Conservation (phyloP, 192 early-diverging fungal genomes). For the Kickxella alabastrina region DNA sequence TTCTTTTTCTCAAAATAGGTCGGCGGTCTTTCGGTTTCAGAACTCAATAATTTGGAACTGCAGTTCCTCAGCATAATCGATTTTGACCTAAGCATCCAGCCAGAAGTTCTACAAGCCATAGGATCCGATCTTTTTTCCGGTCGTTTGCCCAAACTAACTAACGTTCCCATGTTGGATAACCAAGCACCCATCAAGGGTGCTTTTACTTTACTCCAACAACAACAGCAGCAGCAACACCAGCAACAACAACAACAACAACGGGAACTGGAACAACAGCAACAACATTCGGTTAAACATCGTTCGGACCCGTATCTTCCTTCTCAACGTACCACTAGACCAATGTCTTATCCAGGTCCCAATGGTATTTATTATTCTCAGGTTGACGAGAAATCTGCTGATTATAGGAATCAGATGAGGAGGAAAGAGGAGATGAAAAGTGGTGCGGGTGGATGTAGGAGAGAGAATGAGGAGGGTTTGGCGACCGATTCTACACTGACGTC, state of each 20-base stretch:
- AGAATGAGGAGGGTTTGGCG: too few species aligned
- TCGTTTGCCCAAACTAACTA: conserved; percentile 42
- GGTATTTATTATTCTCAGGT: conserved; percentile 42
- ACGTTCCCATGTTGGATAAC: conserved; percentile 5
- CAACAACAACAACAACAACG: conserved; percentile 10
- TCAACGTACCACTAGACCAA: conserved; percentile 3
- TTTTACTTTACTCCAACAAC: neutral
- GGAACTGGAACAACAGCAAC: conserved; percentile 2
- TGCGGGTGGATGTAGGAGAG: too few species aligned
- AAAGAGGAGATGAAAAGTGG: too few species aligned
- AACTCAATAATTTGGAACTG: conserved; percentile 88
- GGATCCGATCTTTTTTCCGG: conserved; percentile 72
- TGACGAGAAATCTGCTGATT: too few species aligned
- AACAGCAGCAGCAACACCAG: conserved; percentile 2
- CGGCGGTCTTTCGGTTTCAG: conserved; percentile 85
- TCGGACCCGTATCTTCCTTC: too few species aligned
- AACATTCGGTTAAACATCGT: too few species aligned
- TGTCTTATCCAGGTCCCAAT: conserved; percentile 49
- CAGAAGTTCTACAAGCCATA: conserved; percentile 78
- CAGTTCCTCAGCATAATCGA: conserved; percentile 84
- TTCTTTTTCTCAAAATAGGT: conserved; percentile 51
- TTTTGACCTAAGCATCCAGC: conserved; percentile 75
- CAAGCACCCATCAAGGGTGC: neutral
- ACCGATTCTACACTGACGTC: conserved; percentile 47
- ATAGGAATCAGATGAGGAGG: too few species aligned